A percentile compares a stretch with the other conserved stretches of the same genome.
These are phyloP conservation scores for Alternaria sp. DNA, from an alignment of 2,329 filamentous ascomycete species.

Conservation along the genomic window DNA sequence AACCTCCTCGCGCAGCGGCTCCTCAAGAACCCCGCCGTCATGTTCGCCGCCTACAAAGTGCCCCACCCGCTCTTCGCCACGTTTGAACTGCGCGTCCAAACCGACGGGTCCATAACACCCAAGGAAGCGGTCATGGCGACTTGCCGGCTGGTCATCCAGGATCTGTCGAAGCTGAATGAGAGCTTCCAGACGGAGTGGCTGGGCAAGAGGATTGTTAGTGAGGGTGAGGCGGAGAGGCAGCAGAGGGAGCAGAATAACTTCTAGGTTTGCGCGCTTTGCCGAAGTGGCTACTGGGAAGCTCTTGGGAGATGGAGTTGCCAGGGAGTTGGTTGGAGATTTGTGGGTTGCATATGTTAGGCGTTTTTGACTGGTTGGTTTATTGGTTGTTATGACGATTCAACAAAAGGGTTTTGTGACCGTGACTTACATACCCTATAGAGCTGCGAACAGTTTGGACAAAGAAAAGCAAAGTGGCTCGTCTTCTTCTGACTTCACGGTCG, in stretches of 20 bases:
- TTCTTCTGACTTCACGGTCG: neutral
- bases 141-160: slow-evolving; percentile 81
- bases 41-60: slow-evolving; percentile 90
- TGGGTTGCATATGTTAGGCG: neutral
- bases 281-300: neutral
- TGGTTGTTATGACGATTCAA: neutral
- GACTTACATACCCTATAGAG: neutral
- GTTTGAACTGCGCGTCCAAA: slow-evolving; percentile 84
- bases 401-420: neutral
- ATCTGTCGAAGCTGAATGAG: slow-evolving; percentile 78
- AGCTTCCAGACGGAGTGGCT: slow-evolving; percentile 84
- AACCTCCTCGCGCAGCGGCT: slow-evolving; percentile 89
- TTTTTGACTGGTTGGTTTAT: neutral
- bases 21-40: slow-evolving; percentile 80
- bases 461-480: neutral
- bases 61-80: slow-evolving; percentile 51
- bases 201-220: slow-evolving; percentile 44
- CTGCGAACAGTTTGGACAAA: neutral
- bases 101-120: slow-evolving; percentile 85
- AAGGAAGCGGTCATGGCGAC: slow-evolving; percentile 83
- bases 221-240: slow-evolving; percentile 43
- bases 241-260: slow-evolving; percentile 40
- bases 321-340: too few species aligned
- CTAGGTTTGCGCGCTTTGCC: slow-evolving; percentile 9
- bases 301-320: neutral